A percentile compares a stretch with the other conserved stretches of the same genome.
These are phyloP conservation scores for Xanthoconium purpureum DNA, from an alignment of 768 basidiomycete genomes.

Conservation along the genomic window DNA sequence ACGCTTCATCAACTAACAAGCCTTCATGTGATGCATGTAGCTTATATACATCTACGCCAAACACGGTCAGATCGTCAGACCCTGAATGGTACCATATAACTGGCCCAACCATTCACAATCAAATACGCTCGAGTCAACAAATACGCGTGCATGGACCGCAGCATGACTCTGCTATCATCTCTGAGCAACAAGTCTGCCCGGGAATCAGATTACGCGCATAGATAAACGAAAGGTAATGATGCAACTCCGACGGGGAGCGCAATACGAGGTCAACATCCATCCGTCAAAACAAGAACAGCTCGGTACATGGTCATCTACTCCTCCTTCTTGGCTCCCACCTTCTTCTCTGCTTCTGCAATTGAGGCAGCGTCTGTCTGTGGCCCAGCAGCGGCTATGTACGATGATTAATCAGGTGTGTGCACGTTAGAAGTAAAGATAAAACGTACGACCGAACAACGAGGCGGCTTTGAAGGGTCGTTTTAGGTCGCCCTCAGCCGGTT, in stretches of 20 bases:
- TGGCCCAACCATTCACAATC: no score
- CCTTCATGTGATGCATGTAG: no score
- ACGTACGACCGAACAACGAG: slow-evolving; percentile 70
- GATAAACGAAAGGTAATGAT: neutral
- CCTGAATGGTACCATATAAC: no score
- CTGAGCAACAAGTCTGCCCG: neutral
- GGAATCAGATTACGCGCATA: neutral
- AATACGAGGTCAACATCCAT: slow-evolving; percentile 15
- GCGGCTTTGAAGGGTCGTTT: slow-evolving; percentile 84
- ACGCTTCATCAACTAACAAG: no score
- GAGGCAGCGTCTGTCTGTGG: slow-evolving; percentile 83
- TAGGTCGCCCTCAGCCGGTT: slow-evolving; percentile 79
- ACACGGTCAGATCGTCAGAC: no score
- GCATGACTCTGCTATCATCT: no score
- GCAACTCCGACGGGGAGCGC: neutral
- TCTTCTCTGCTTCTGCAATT: slow-evolving; percentile 87
- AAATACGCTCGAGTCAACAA: no score
- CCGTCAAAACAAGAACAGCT: slow-evolving; percentile 17
- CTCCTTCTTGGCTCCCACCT: slow-evolving; percentile 77
- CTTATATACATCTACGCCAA: no score
- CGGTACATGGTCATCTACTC: slow-evolving; percentile 39
- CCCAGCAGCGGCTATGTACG: slow-evolving; percentile 46
- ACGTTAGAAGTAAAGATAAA: neutral
- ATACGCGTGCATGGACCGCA: no score
- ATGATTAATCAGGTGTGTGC: neutral